Evolutionary conservation across 1,284 basidiomycete genomes (phyloP).

Genomic region (Trametes pubescens): DNA sequence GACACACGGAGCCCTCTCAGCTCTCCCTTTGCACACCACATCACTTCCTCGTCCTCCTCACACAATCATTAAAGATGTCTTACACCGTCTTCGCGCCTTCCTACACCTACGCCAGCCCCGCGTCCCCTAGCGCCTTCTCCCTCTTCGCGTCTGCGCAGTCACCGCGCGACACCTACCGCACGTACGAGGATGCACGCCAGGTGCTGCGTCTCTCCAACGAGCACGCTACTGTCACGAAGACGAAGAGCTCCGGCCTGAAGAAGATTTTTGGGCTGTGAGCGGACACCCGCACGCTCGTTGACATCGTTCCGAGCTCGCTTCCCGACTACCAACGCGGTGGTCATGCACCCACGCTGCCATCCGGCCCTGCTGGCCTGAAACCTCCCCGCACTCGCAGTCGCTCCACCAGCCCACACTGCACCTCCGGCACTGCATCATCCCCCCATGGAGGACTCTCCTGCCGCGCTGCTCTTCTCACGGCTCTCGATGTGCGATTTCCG

Average conservation of each 20-base stretch:
- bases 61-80: conserved; percentile 26
- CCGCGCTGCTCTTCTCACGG: not conserved
- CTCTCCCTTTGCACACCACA: conserved; percentile 3
- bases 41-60: conserved; percentile 4
- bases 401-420: not conserved
- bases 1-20: not conserved
- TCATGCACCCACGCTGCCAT: not conserved
- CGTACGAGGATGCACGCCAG: conserved; percentile 38
- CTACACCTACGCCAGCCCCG: conserved; percentile 29
- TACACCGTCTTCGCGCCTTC: conserved; percentile 25
- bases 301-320: conserved; percentile 3
- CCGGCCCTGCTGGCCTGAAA: not conserved
- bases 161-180: conserved; percentile 38
- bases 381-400: not conserved
- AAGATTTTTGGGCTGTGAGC: conserved; percentile 34
- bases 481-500: not conserved
- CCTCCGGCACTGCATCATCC: not conserved
- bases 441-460: not conserved
- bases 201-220: conserved; percentile 30
- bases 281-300: not conserved
- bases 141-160: conserved; percentile 38
- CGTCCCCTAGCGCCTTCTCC: conserved; percentile 37
- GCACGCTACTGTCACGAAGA: conserved; percentile 22
- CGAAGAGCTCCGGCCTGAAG: conserved; percentile 34
- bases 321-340: not conserved